phyloP scores from a whole-genome alignment of 768 basidiomycete species.

The Suillus occidentalis region DNA sequence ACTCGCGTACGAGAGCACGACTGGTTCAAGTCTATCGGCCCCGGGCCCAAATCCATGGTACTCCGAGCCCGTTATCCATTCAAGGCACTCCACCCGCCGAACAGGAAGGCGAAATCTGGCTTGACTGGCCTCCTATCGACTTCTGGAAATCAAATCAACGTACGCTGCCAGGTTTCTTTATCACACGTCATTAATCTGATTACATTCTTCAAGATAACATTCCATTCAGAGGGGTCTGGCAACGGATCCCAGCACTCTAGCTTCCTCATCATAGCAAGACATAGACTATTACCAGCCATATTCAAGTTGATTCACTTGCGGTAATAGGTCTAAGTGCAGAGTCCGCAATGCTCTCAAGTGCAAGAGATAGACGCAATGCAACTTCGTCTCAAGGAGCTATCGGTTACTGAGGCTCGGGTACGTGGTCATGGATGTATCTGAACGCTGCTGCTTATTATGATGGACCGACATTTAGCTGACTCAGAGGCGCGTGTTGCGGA shows the following conservation, averaged over 20 bases:
- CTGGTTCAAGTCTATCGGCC: slow-evolving; percentile 86
- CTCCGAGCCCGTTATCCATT: slow-evolving; percentile 52
- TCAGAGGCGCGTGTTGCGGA: slow-evolving; percentile 47
- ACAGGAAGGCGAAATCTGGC: slow-evolving; percentile 89
- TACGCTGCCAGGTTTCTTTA: slow-evolving; percentile 29
- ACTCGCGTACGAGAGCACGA: slow-evolving; percentile 87
- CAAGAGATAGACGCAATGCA: slow-evolving; percentile 74
- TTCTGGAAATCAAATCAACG: slow-evolving; percentile 99
- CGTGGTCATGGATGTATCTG: slow-evolving; percentile 3
- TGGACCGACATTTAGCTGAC: slow-evolving; percentile 38
- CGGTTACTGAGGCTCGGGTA: slow-evolving; percentile 39
- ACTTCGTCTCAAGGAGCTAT: slow-evolving; percentile 48
- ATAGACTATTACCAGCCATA: background rate
- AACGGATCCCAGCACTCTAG: slow-evolving; percentile 64
- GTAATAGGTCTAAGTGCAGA: slow-evolving; percentile 67
- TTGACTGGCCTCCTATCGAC: slow-evolving; percentile 97
- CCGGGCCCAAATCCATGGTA: slow-evolving; percentile 82
- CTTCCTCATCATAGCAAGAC: slow-evolving; percentile 44
- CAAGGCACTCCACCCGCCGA: slow-evolving; percentile 24
- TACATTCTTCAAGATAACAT: slow-evolving; percentile 55
- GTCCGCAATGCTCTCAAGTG: slow-evolving; percentile 75
- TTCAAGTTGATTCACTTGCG: slow-evolving; percentile 7
- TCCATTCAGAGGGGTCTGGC: slow-evolving; percentile 71
- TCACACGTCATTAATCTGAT: background rate
- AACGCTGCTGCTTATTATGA: background rate